Evolutionary conservation across 331 rosid species (phyloP), one percentile per base, ranked within the genome.

Genomic region (Dryas integrifolia): DNA sequence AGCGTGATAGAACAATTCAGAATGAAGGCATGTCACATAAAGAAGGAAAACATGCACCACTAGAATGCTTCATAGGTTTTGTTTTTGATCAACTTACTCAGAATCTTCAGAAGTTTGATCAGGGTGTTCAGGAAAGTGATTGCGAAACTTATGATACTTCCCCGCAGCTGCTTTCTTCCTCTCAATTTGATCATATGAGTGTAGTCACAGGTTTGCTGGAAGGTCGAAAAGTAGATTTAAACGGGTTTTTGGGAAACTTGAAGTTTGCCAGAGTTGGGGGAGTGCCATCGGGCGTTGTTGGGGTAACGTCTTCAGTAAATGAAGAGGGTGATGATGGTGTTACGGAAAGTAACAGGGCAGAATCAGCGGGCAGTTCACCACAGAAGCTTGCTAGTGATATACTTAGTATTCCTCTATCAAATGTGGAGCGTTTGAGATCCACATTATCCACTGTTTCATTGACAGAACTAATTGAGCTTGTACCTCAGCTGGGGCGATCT

Each of bases 371-470:
- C 58, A 90, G 69, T 83, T 77, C 83, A 8, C 91, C 96, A 0
- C 99, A 90, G 89, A 95, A 90, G 85, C 78, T 90, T 77, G 98
- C 98, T 45, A 79, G 87, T 4, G 92, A 84, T 72, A 74, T 95
- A 73, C 83, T 95, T 67, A 92, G 97, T 66, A 87, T 92, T 79
- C 99, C 99, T 58, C 84, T 95, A 38, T 84, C 97, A 16, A 95
- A 95, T 64, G 99, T 95, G 74, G 99, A 92, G 84, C 99, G 99
- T 71, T 80, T 95, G 82, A 90, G 84, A 86, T 85, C 99, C 73
- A 92, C 93, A 18, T 82, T 95, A 77, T 88, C 99, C 58, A 86
- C 97, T 0, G 91, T 95, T 76, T 89, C 99, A 40, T 83, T 95
- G 67, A 55, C 98, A 7, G 99, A 95, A 79, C 86, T 95, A 75